Evolutionary conservation across 83 land plant species (phyloP).

Genomic region (Larix sibirica): DNA sequence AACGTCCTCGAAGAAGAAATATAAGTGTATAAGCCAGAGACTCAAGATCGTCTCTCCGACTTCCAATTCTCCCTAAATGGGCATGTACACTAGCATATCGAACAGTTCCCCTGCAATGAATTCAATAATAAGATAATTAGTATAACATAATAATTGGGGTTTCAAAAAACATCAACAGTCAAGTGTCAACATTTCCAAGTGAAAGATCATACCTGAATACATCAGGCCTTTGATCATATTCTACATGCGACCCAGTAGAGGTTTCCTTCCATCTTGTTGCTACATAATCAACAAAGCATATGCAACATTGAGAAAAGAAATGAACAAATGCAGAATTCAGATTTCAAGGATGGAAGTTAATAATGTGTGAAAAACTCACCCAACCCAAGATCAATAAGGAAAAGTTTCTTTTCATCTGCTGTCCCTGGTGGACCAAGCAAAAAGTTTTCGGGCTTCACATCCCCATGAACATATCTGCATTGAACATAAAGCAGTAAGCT

Average conservation of each 20-base stretch:
- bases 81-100: conserved; percentile 95
- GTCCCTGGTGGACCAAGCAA: conserved; percentile 88
- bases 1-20: conserved; percentile 77
- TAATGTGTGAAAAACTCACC: conserved; percentile 38
- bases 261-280: conserved; percentile 79
- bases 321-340: neutral
- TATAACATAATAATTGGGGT: neutral
- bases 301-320: conserved; percentile 7
- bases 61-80: conserved; percentile 81
- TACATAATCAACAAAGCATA: conserved; percentile 17
- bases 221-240: conserved; percentile 90
- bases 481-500: neutral
- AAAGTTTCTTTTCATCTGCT: conserved; percentile 82
- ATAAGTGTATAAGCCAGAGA: conserved; percentile 83
- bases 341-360: neutral
- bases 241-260: conserved; percentile 63
- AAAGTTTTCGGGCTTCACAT: conserved; percentile 95
- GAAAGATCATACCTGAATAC: conserved; percentile 61
- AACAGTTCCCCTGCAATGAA: conserved; percentile 69
- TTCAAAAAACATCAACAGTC: neutral
- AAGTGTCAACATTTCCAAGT: neutral
- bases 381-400: conserved; percentile 91
- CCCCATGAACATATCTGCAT: conserved; percentile 91
- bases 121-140: neutral
- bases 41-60: conserved; percentile 86